phyloP scores from a whole-genome alignment of 306 rosid species.

The Glycyrrhiza uralensis region DNA sequence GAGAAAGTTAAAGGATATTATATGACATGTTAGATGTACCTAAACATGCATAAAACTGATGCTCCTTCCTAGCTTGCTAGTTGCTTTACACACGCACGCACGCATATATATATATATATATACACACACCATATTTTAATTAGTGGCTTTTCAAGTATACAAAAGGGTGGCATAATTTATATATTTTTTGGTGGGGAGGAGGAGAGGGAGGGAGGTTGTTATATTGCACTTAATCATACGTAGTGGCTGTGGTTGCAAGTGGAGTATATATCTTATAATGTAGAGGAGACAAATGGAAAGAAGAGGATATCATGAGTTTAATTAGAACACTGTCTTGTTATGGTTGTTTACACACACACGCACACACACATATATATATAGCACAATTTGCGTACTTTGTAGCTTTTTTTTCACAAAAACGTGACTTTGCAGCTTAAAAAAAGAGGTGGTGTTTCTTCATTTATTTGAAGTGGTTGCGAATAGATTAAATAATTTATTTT shows the following conservation, averaged over 20 bases:
- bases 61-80: not conserved
- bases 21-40: not conserved
- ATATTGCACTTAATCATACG: conserved; percentile 18
- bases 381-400: conserved; percentile 17
- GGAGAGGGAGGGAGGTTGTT: conserved; percentile 1
- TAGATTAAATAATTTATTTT: not conserved
- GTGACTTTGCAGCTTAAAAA: too few species aligned
- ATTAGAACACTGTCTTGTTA: conserved; percentile 10
- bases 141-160: not conserved
- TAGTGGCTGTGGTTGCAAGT: conserved; percentile 45
- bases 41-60: not conserved
- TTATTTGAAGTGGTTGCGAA: conserved; percentile 37
- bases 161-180: not conserved
- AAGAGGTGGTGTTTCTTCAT: conserved; percentile 31
- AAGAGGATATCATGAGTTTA: not conserved
- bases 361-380: too few species aligned
- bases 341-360: too few species aligned
- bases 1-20: not conserved
- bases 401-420: too few species aligned
- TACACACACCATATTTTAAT: not conserved
- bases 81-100: not conserved
- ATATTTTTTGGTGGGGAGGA: too few species aligned
- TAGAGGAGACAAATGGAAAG: not conserved
- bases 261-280: conserved; percentile 23
- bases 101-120: not conserved